These are phyloP conservation scores for Nannochloropsis gaditana DNA, from an alignment of 108 stramenopile genomes.

Conservation along the genomic window DNA sequence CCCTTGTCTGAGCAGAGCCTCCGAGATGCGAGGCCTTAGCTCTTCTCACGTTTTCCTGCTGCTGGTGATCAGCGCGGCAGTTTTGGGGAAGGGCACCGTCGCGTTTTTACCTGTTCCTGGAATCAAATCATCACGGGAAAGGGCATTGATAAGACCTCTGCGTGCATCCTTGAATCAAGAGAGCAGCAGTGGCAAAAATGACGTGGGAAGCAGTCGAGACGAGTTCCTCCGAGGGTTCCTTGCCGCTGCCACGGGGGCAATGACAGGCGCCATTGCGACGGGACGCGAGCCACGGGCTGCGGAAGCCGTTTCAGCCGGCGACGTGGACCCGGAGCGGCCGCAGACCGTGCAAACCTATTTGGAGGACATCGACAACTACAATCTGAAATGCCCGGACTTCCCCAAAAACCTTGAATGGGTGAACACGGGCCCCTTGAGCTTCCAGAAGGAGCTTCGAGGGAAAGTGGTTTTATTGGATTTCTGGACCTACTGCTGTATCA, in stretches of 20 bases:
- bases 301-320: neutral
- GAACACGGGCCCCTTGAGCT: neutral
- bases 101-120: neutral
- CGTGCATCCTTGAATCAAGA: neutral
- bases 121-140: neutral
- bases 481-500: neutral
- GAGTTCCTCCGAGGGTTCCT: neutral
- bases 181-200: neutral
- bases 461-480: conserved; percentile 4
- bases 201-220: neutral
- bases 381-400: conserved; percentile 8
- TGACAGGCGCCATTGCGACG: neutral
- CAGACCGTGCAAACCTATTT: neutral
- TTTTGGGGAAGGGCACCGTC: neutral
- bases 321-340: neutral
- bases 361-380: conserved; percentile 11
- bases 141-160: neutral
- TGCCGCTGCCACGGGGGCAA: neutral
- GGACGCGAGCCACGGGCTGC: neutral
- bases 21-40: neutral
- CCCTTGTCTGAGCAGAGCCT: too few relatives aligned
- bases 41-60: neutral
- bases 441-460: neutral
- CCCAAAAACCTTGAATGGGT: conserved; percentile 4
- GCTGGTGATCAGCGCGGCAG: neutral